phyloP scores from a whole-genome alignment of 345 rosid species.

The Stellera chamaejasme region DNA sequence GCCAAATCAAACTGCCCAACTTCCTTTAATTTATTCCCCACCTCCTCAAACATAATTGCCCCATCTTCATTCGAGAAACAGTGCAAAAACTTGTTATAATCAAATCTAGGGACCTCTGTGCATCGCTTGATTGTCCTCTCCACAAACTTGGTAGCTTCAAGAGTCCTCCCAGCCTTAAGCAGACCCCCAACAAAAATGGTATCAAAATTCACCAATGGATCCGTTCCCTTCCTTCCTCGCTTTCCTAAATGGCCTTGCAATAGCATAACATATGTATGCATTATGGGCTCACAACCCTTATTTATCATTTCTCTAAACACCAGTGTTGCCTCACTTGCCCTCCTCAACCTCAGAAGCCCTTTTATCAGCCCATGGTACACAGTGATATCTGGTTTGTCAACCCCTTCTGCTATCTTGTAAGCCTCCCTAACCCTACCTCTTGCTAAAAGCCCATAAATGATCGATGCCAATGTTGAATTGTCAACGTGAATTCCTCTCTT shows the following conservation, averaged over 20 bases:
- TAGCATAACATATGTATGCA: constrained; percentile 85
- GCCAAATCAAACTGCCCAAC: constrained; percentile 72
- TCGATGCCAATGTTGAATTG: constrained; percentile 30
- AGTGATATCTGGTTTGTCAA: constrained; percentile 49
- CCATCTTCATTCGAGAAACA: constrained; percentile 76
- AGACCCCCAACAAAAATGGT: constrained; percentile 85
- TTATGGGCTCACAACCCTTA: constrained; percentile 77
- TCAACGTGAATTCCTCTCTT: constrained; percentile 49
- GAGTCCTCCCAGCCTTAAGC: constrained; percentile 67
- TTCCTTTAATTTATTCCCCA: constrained; percentile 55
- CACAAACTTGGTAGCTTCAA: constrained; percentile 69
- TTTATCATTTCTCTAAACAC: constrained; percentile 76
- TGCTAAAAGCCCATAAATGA: constrained; percentile 47
- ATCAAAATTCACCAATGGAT: constrained; percentile 68
- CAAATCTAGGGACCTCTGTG: constrained; percentile 73
- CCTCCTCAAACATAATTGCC: constrained; percentile 58
- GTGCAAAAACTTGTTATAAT: constrained; percentile 78
- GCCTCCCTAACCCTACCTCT: constrained; percentile 58
- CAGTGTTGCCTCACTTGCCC: constrained; percentile 55
- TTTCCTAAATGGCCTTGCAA: constrained; percentile 88
- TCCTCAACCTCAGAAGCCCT: constrained; percentile 58
- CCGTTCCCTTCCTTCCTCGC: constrained; percentile 78
- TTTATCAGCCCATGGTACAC: constrained; percentile 67
- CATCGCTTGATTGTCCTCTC: constrained; percentile 65
- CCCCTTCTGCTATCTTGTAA: constrained; percentile 23